Base-by-base conservation (phyloP, 345 rosid species). In the Theobroma cacao region DNA sequence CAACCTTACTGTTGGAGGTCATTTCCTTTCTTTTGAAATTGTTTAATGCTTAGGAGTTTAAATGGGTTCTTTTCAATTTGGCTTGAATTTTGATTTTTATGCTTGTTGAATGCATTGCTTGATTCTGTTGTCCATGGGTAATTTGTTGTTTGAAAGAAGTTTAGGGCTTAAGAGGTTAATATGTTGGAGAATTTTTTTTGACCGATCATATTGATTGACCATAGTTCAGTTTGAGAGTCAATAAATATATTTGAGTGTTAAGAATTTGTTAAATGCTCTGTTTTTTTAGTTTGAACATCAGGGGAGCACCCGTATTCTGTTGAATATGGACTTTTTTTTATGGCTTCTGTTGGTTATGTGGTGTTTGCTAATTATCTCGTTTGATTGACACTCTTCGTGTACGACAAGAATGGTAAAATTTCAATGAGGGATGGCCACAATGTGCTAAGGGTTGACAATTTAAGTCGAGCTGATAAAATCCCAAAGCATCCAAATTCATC, bases 1-100 rank as follows among this genome's bases (percentile, higher is more conserved):
- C 65, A 95, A 95, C 87, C 84, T 90, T 59, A 86, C 86, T 63
- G 86, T 89, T 75, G 98, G 97, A 91, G 98, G 98, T 95, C 74
- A 64, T 68, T 77, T 5, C 58, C 56, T 59, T 33, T 33, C 71
- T 58, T 34, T 41, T 40, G 20, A 22, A 50, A 11, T 53, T 34
- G 24, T 69, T 74, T 73, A 1, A 15, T 78, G 76, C 73, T 55
- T 58, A 24, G 72, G 45, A 59, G 18, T 36, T 56, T 31, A 62
- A 63, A 73, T 61, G 77, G 79, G 75, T 68, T 28, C 48, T 36
- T 26, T 67, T 48, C 6, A 41, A 60, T 58, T 76, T 48, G 75
- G 47, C 59, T 65, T 48, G 28, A 18, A 55, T 53, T 5, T 17
- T 31, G 24, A 3, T 31, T 47, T 40, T 76, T 58, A 28, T 61